Percentiles rank a stretch among this genome's conserved stretches.
phyloP scores from a whole-genome alignment of 306 rosid genomes.

The Begonia loranthoides region DNA sequence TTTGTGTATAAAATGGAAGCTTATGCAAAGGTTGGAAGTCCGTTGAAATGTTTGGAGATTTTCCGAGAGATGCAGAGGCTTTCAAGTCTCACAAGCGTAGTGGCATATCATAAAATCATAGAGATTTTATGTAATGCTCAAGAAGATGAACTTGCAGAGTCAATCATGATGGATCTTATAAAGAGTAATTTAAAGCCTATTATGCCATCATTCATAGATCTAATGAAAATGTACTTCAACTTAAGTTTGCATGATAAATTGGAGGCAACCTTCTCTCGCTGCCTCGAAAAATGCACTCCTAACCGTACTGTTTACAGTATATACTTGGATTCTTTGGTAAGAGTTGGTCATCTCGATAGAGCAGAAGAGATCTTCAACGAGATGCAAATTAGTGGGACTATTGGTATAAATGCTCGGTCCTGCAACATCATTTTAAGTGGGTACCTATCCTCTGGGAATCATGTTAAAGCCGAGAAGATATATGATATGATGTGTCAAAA shows the following conservation, averaged over 20 bases:
- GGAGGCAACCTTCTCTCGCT: slow-evolving; percentile 50
- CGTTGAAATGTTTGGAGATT: slow-evolving; percentile 44
- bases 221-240: slow-evolving; percentile 64
- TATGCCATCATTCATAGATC: slow-evolving; percentile 43
- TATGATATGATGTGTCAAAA: slow-evolving; percentile 68
- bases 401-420: slow-evolving; percentile 62
- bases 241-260: slow-evolving; percentile 49
- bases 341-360: slow-evolving; percentile 50
- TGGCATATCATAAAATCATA: slow-evolving; percentile 61
- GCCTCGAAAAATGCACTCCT: slow-evolving; percentile 70
- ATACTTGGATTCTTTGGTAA: slow-evolving; percentile 82
- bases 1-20: slow-evolving; percentile 83
- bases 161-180: slow-evolving; percentile 53
- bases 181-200: slow-evolving; percentile 58
- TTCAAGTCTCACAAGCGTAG: slow-evolving; percentile 27
- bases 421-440: slow-evolving; percentile 79
- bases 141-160: slow-evolving; percentile 58
- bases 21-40: slow-evolving; percentile 58
- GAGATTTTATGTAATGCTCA: slow-evolving; percentile 63
- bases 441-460: slow-evolving; percentile 48
- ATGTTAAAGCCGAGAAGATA: slow-evolving; percentile 60
- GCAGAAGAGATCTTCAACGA: slow-evolving; percentile 57
- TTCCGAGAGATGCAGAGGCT: slow-evolving; percentile 66
- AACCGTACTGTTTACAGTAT: slow-evolving; percentile 47
- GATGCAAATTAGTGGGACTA: slow-evolving; percentile 37